Conservation (phyloP, 2,329 filamentous ascomycete species). For the Neurospora sp. region DNA sequence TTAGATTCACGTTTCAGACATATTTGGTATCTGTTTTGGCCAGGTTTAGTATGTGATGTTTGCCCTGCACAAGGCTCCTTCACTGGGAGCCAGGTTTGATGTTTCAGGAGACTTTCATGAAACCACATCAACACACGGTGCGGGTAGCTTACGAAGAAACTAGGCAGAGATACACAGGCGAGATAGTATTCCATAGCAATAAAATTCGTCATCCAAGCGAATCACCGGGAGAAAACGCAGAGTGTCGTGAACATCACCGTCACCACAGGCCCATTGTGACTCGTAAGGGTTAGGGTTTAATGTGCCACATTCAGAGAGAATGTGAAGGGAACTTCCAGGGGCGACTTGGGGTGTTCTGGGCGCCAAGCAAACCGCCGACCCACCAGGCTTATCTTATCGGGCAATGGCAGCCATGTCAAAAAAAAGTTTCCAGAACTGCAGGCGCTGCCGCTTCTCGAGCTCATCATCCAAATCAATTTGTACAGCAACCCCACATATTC, state of each 20-base stretch:
- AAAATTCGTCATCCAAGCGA: background rate
- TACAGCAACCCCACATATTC: background rate
- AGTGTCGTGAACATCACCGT: background rate
- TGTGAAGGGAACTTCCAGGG: background rate
- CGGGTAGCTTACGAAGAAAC: background rate
- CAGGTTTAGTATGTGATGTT: background rate
- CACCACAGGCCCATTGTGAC: background rate
- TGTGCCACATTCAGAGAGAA: background rate
- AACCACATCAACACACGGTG: background rate
- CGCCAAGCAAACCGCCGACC: background rate
- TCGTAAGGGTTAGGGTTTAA: background rate
- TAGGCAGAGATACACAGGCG: background rate
- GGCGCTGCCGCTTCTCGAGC: background rate
- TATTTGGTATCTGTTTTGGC: background rate
- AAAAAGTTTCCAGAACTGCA: constrained; percentile 6
- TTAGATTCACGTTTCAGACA: background rate
- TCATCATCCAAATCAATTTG: background rate
- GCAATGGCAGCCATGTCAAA: constrained; percentile 6
- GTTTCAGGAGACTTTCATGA: background rate
- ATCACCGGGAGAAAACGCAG: background rate
- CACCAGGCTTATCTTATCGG: constrained; percentile 15
- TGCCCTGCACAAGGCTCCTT: background rate
- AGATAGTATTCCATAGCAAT: background rate
- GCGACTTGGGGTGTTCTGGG: background rate
- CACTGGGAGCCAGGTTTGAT: background rate